Evolutionary conservation across 176 grass and related monocot genomes (phyloP), one percentile per base, ranked within the genome.

Genomic region (Carex pumila): DNA sequence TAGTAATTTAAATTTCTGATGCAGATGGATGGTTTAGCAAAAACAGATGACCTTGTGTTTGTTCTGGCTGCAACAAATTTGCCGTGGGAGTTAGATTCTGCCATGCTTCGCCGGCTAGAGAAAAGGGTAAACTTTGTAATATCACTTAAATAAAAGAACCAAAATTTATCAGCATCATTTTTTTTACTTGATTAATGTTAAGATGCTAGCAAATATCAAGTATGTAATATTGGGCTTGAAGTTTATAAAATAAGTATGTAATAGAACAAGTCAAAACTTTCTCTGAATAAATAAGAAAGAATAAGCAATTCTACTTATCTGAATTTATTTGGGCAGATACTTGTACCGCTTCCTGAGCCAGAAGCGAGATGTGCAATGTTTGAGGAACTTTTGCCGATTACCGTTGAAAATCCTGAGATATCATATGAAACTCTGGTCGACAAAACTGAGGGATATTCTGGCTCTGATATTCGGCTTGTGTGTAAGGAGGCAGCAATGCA

Each of bases 401-500:
- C 61, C 53, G 82, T 76, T 65, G 86, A 84, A 81, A 89, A 88
- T 58, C 49, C 88, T 82, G 91, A 89, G 45, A 87, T 95, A 25
- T 87, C 85, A 6, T 93, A 98, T 21, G 83, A 95, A 65, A 60
- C 76, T 87, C 62, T 98, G 39, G 87, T 99, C 59, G 89, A 93
- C 53, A 95, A 80, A 63, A 95, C 89, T 61, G 91, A 95, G 93
- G 91, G 93, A 18, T 98, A 90, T 88, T 98, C 96, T 55, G 96
- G 93, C 61, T 98, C 96, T 59, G 93, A 98, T 89, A 93, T 98
- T 18, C 92, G 88, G 34, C 84, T 98, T 8, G 92, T 93, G 37
- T 98, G 96, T 79, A 95, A 98, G 90, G 93, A 98, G 86, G 96
- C 96, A 84, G 93, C 89, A 47, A 98, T 98, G 96, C 93, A 98